phyloP scores from a whole-genome alignment of 2,329 filamentous ascomycete genomes.

The Chaetomiaceae sp. region DNA sequence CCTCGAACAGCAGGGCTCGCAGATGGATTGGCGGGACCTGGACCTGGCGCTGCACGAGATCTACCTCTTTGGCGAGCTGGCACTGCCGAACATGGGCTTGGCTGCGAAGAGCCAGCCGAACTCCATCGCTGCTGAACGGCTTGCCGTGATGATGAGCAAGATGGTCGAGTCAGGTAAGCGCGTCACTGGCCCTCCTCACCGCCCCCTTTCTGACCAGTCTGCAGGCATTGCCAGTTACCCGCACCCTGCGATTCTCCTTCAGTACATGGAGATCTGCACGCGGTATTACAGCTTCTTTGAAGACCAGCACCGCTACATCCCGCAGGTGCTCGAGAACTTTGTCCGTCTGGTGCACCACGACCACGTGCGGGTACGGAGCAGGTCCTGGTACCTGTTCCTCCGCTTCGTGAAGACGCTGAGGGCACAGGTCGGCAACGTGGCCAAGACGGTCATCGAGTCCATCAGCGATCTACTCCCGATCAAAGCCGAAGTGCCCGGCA shows the following conservation, averaged over 20 bases:
- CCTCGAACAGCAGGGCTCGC: slow-evolving; percentile 65
- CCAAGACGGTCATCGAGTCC: slow-evolving; percentile 85
- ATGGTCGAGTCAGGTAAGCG: slow-evolving; percentile 81
- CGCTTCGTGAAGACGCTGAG: slow-evolving; percentile 86
- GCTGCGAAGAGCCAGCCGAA: slow-evolving; percentile 79
- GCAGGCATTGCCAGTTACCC: slow-evolving; percentile 75
- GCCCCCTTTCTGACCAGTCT: background rate
- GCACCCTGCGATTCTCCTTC: slow-evolving; percentile 85
- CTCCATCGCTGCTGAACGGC: slow-evolving; percentile 68
- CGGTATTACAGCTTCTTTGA: slow-evolving; percentile 93
- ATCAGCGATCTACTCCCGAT: slow-evolving; percentile 84
- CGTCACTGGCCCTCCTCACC: background rate
- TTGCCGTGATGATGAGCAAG: slow-evolving; percentile 88
- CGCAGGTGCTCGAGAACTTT: slow-evolving; percentile 83
- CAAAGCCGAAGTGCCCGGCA: slow-evolving; percentile 77
- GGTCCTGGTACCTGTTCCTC: slow-evolving; percentile 96
- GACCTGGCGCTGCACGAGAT: slow-evolving; percentile 93
- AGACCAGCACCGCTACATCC: slow-evolving; percentile 71
- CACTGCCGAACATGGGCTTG: slow-evolving; percentile 81
- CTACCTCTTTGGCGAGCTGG: slow-evolving; percentile 90
- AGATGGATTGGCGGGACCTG: slow-evolving; percentile 89
- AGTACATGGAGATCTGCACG: slow-evolving; percentile 98
- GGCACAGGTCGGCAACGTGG: slow-evolving; percentile 77
- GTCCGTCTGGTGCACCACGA: slow-evolving; percentile 84
- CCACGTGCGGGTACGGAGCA: slow-evolving; percentile 77